Evolutionary conservation across 2,329 filamentous ascomycete genomes (phyloP).

Genomic region (Phyllosticta paracitricarpa): DNA sequence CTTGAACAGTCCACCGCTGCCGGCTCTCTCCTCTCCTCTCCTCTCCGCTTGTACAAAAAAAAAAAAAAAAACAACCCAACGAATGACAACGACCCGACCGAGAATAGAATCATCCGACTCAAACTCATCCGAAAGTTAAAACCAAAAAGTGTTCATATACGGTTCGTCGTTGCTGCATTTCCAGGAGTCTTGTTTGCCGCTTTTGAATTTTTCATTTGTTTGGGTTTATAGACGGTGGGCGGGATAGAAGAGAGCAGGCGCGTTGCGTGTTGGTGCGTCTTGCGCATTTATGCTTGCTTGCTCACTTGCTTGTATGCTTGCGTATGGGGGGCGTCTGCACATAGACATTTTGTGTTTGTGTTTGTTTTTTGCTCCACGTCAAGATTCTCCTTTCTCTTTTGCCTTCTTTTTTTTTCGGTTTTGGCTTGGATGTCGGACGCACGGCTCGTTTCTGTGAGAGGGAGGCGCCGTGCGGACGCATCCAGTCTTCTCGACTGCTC

Average conservation of each 20-base stretch:
- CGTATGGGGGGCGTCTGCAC: background rate
- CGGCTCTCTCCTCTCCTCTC: background rate
- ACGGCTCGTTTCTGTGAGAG: background rate
- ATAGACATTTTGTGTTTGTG: background rate
- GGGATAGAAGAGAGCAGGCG: too few species aligned
- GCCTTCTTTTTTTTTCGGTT: slow-evolving; percentile 12
- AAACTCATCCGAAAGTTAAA: background rate
- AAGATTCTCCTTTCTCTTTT: background rate
- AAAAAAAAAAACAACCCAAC: too few species aligned
- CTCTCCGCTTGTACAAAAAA: background rate
- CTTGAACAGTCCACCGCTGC: background rate
- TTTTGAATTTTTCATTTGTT: background rate
- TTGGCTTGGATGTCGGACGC: slow-evolving; percentile 9
- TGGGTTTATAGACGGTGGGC: background rate
- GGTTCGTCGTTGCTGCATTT: background rate
- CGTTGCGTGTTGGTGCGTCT: too few species aligned
- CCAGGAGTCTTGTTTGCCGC: background rate
- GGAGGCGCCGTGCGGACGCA: background rate
- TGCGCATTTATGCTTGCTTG: too few species aligned
- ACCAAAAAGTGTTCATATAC: background rate
- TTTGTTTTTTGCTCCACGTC: background rate
- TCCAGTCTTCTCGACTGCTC: background rate
- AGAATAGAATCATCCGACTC: background rate
- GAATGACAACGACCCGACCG: background rate
- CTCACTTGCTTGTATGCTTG: too few species aligned